Conservation (phyloP, 176 grass and related monocot genomes). For the Bromus sterilis region DNA sequence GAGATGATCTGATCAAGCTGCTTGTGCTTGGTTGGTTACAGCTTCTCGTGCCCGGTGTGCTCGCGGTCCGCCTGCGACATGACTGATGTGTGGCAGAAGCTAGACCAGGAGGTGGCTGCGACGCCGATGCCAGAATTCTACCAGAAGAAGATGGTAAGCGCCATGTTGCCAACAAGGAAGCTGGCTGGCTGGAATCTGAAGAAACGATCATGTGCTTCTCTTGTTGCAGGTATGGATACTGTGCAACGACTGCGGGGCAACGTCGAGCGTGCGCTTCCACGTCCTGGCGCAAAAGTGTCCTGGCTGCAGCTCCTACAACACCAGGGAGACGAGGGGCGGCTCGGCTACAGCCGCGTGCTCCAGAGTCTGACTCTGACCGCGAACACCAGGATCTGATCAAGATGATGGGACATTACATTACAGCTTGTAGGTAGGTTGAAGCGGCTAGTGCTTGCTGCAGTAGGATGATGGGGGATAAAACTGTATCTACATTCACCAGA, state of each 20-base stretch:
- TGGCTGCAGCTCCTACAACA: slow-evolving; percentile 69
- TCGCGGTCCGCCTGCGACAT: slow-evolving; percentile 75
- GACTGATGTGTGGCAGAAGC: slow-evolving; percentile 54
- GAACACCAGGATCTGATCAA: not conserved
- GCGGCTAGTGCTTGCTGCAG: not conserved
- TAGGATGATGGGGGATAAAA: no score
- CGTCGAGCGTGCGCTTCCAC: slow-evolving; percentile 60
- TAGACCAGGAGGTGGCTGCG: slow-evolving; percentile 69
- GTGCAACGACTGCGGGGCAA: slow-evolving; percentile 76
- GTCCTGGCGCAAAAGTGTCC: slow-evolving; percentile 78
- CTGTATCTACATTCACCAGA: not conserved
- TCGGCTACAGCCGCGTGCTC: slow-evolving; percentile 22
- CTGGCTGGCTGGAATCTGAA: not conserved
- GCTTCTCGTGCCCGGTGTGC: slow-evolving; percentile 85
- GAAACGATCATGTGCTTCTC: not conserved
- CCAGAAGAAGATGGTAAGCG: slow-evolving; percentile 72
- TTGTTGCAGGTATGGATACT: slow-evolving; percentile 70
- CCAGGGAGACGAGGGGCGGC: slow-evolving; percentile 51
- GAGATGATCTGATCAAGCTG: not conserved
- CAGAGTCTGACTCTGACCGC: no score
- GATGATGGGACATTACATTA: not conserved
- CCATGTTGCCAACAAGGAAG: not conserved
- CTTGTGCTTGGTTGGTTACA: not conserved
- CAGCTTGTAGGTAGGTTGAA: not conserved
- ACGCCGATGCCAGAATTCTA: slow-evolving; percentile 72